Evolutionary conservation across 2,329 filamentous ascomycete genomes (phyloP).

Genomic region (Chrysoporthe deuterocubensis): DNA sequence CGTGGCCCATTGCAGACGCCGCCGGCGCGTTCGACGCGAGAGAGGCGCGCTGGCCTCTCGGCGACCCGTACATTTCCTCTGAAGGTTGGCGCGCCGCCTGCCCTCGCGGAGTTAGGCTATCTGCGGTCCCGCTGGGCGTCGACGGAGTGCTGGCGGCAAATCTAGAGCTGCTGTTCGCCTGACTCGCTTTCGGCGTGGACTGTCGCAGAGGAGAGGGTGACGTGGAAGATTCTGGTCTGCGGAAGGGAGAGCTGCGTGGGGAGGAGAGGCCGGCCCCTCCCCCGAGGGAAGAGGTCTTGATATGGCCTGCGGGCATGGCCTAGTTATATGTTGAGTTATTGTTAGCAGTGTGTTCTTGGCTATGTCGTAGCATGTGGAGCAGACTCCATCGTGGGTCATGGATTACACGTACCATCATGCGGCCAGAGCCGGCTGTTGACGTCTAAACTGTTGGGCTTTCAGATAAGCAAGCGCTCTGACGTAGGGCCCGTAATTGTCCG

Average conservation of each 20-base stretch:
- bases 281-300: constrained; percentile 23
- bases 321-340: constrained; percentile 32
- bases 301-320: constrained; percentile 51
- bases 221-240: constrained; percentile 63
- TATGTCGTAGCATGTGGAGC: constrained; percentile 22
- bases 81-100: constrained; percentile 28
- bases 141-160: constrained; percentile 42
- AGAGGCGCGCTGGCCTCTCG: constrained; percentile 39
- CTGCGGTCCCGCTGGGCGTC: constrained; percentile 31
- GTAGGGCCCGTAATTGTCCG: background rate
- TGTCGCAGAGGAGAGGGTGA: constrained; percentile 69
- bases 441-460: background rate
- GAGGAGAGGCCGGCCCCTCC: constrained; percentile 46
- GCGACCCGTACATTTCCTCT: constrained; percentile 44
- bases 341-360: constrained; percentile 19
- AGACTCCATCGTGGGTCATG: constrained; percentile 24
- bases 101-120: constrained; percentile 45
- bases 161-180: constrained; percentile 51
- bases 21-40: constrained; percentile 40
- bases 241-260: constrained; percentile 68
- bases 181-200: constrained; percentile 61
- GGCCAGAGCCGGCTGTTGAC: constrained; percentile 7
- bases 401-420: constrained; percentile 28
- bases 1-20: constrained; percentile 45
- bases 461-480: background rate